Evolutionary conservation across 805 yeast genomes (phyloP).

Genomic region (Brettanomyces bruxellensis): DNA sequence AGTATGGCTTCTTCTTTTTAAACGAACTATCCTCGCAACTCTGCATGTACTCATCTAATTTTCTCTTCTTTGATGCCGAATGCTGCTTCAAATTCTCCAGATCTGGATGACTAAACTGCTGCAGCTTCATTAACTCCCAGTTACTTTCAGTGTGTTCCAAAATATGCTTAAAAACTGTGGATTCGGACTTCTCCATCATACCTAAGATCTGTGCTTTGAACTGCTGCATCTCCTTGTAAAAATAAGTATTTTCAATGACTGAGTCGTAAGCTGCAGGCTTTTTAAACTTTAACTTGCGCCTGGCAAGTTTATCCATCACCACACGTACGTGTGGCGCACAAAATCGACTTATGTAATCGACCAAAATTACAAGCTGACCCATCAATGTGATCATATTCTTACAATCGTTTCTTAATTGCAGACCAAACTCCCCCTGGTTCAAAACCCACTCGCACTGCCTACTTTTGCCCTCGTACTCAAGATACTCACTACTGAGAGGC

Average conservation of each 20-base stretch:
- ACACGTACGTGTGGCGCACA: background rate
- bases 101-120: constrained; percentile 19
- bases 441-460: constrained; percentile 20
- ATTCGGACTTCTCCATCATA: background rate
- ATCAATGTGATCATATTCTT: constrained; percentile 10
- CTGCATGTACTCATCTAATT: constrained; percentile 14
- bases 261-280: background rate
- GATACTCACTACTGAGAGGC: constrained; percentile 7
- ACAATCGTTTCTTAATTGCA: constrained; percentile 12
- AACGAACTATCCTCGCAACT: background rate
- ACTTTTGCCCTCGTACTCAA: background rate
- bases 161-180: constrained; percentile 6
- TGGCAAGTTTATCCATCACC: background rate
- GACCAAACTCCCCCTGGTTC: constrained; percentile 14
- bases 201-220: background rate
- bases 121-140: constrained; percentile 22
- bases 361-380: constrained; percentile 18
- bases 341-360: constrained; percentile 13
- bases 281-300: background rate
- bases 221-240: background rate
- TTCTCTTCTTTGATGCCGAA: constrained; percentile 15
- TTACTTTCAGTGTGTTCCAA: constrained; percentile 15
- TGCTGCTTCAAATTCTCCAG: constrained; percentile 7
- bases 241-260: background rate
- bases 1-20: constrained; percentile 13